A percentile compares a stretch with the other conserved stretches of the same genome.
Conservation (phyloP, 176 grass and related monocot species). For the Aegilops sharonensis region DNA sequence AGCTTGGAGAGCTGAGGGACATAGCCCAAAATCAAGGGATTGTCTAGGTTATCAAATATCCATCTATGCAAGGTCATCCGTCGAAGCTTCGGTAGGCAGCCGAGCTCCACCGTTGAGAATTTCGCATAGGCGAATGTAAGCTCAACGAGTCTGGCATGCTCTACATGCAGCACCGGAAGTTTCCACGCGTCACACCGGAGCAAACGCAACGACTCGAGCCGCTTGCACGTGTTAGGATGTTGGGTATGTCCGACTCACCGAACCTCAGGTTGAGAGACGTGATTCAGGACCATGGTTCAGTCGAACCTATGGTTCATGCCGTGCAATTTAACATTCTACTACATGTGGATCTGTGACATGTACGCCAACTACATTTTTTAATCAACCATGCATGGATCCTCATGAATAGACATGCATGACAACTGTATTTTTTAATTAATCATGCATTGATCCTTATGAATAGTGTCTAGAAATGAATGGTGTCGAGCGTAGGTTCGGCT, state of each 20-base stretch:
- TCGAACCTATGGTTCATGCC: too few relatives aligned
- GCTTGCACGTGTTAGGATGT: background rate
- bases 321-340: too few relatives aligned
- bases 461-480: too few relatives aligned
- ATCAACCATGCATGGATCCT: too few relatives aligned
- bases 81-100: background rate
- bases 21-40: background rate
- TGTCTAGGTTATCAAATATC: background rate
- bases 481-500: too few relatives aligned
- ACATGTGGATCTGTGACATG: too few relatives aligned
- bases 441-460: too few relatives aligned
- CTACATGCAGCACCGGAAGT: background rate
- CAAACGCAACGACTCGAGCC: background rate
- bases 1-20: too few relatives aligned
- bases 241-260: background rate
- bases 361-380: too few relatives aligned
- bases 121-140: background rate
- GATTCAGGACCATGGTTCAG: too few relatives aligned
- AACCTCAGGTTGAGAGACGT: background rate
- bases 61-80: background rate
- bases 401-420: too few relatives aligned
- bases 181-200: accelerated
- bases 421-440: too few relatives aligned
- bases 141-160: background rate
- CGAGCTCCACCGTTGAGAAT: background rate